Conservation (phyloP, 495 filamentous ascomycete genomes). For the Hypomontagnella submonticulosa region DNA sequence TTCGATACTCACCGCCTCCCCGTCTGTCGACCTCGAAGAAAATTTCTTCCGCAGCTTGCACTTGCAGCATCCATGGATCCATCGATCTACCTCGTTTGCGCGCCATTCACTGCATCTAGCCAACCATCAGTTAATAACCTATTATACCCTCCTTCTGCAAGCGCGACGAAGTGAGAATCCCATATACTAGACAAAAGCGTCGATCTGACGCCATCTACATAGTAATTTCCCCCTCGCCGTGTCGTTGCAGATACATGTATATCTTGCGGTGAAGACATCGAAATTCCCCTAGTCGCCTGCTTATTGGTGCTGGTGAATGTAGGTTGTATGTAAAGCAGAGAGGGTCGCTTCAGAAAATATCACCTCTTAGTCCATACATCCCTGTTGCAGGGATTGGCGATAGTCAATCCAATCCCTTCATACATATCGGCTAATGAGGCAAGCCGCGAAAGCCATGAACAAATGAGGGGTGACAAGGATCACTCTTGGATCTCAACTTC, state of each 20-base stretch:
- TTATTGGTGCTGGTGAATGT: slow-evolving; percentile 23
- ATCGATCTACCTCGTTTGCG: background rate
- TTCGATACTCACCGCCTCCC: slow-evolving; percentile 43
- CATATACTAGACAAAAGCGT: slow-evolving; percentile 9
- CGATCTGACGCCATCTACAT: slow-evolving; percentile 15
- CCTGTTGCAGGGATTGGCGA: slow-evolving; percentile 39
- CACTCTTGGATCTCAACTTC: slow-evolving; percentile 31
- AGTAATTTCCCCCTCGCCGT: slow-evolving; percentile 13
- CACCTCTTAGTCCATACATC: slow-evolving; percentile 25
- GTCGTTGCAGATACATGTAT: slow-evolving; percentile 26
- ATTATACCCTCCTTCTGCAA: slow-evolving; percentile 18
- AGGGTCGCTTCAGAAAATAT: slow-evolving; percentile 38
- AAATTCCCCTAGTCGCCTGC: slow-evolving; percentile 9
- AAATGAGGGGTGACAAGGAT: slow-evolving; percentile 40
- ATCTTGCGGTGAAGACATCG: slow-evolving; percentile 40
- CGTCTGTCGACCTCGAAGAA: slow-evolving; percentile 22
- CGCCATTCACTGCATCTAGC: slow-evolving; percentile 17
- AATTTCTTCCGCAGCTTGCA: slow-evolving; percentile 34
- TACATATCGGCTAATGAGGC: slow-evolving; percentile 46
- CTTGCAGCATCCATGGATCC: slow-evolving; percentile 28
- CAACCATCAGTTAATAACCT: background rate
- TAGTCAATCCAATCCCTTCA: slow-evolving; percentile 40
- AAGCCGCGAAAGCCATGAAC: slow-evolving; percentile 32
- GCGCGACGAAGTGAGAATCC: slow-evolving; percentile 25
- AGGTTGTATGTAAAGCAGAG: slow-evolving; percentile 33